Evolutionary conservation across 106 monocot species (phyloP).

Genomic region (Triglochin maritima): DNA sequence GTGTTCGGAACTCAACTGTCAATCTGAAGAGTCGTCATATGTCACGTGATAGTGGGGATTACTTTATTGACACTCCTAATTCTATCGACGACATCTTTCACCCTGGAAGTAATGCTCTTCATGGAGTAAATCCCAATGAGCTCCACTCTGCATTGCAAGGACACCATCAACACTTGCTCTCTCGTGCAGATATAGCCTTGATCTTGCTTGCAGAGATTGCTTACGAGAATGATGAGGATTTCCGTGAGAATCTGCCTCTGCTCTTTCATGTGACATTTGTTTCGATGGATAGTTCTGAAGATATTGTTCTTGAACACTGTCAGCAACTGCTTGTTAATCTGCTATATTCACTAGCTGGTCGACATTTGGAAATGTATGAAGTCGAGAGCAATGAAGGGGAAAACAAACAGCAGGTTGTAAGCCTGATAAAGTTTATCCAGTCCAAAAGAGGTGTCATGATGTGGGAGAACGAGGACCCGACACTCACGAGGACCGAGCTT

Average conservation of each 20-base stretch:
- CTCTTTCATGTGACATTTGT: constrained; percentile 94
- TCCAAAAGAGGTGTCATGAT: constrained; percentile 88
- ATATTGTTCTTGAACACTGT: constrained; percentile 94
- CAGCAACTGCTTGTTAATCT: constrained; percentile 93
- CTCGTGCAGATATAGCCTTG: constrained; percentile 88
- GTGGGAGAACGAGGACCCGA: constrained; percentile 99
- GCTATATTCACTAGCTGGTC: constrained; percentile 90
- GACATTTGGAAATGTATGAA: constrained; percentile 85
- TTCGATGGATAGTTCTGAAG: constrained; percentile 98
- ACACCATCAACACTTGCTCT: constrained; percentile 72
- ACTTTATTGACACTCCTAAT: constrained; percentile 64
- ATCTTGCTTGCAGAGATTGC: constrained; percentile 96
- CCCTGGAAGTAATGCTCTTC: constrained; percentile 23
- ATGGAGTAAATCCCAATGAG: constrained; percentile 72
- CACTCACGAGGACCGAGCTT: constrained; percentile 56
- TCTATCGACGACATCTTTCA: constrained; percentile 70
- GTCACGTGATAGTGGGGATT: constrained; percentile 92
- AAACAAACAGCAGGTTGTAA: constrained; percentile 89
- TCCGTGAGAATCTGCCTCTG: constrained; percentile 87
- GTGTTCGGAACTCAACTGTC: constrained; percentile 67
- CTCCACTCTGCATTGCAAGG: constrained; percentile 84
- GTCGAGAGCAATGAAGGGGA: constrained; percentile 72
- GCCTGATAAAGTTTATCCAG: constrained; percentile 93
- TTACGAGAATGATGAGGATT: constrained; percentile 99
- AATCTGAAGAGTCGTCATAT: constrained; percentile 88